These are phyloP conservation scores for Porphyrellus cyaneotinctus DNA, from an alignment of 768 basidiomycete species.

Conservation along the genomic window DNA sequence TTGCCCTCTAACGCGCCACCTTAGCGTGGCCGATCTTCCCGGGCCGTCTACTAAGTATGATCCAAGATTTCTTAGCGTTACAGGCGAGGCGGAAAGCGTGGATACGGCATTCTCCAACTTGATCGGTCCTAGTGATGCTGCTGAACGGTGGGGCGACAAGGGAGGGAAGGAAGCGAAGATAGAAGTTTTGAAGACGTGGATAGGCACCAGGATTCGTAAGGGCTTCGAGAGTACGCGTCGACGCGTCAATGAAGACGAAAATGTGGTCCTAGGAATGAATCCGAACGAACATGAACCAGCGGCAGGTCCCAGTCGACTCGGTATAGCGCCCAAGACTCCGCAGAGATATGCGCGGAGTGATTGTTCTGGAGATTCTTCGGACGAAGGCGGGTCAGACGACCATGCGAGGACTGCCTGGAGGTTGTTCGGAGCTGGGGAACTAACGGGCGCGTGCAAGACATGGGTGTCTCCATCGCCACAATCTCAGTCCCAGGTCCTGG, in stretches of 20 bases:
- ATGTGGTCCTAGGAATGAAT: not conserved
- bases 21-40: constrained; percentile 14
- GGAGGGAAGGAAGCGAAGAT: constrained; percentile 43
- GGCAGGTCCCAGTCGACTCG: not conserved
- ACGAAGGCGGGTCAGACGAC: constrained; percentile 43
- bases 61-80: not conserved
- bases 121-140: constrained; percentile 52
- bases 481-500: not conserved
- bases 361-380: constrained; percentile 42
- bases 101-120: constrained; percentile 63
- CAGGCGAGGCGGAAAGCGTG: constrained; percentile 25
- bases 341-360: constrained; percentile 26
- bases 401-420: constrained; percentile 52
- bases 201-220: constrained; percentile 36
- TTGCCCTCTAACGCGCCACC: constrained; percentile 18
- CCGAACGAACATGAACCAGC: not conserved
- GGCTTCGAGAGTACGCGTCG: constrained; percentile 34
- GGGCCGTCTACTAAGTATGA: constrained; percentile 17
- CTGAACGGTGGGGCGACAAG: constrained; percentile 53
- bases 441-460: constrained; percentile 3
- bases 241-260: constrained; percentile 13
- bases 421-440: constrained; percentile 46
- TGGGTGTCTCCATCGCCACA: constrained; percentile 19
- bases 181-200: constrained; percentile 40
- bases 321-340: not conserved